Evolutionary conservation across 2,329 filamentous ascomycete genomes (phyloP).

Genomic region (Pestalotiopsis sp.): DNA sequence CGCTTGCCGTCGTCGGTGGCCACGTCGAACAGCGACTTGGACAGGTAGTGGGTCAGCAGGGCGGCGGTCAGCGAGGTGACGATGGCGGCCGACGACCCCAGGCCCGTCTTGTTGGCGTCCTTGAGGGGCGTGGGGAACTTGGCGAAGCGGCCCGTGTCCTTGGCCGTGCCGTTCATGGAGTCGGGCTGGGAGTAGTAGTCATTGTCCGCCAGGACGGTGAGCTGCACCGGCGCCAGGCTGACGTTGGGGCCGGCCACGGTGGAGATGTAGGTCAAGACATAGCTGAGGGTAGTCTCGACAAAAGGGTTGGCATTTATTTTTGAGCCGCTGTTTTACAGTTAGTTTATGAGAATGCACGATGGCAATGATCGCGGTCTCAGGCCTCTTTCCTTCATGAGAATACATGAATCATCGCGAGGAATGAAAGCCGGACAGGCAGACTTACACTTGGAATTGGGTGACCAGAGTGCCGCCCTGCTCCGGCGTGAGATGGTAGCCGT

Average conservation of each 20-base stretch:
- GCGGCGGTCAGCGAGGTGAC: constrained; percentile 85
- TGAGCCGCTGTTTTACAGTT: constrained; percentile 39
- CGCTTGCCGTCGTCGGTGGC: constrained; percentile 53
- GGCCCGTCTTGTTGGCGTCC: constrained; percentile 89
- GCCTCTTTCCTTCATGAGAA: neutral
- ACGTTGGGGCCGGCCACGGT: constrained; percentile 40
- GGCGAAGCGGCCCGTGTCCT: constrained; percentile 62
- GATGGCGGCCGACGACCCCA: constrained; percentile 91
- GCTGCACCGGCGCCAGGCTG: constrained; percentile 67
- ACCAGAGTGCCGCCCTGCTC: constrained; percentile 79
- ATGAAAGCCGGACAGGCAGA: constrained; percentile 28
- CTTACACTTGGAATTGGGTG: constrained; percentile 78
- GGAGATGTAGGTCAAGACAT: constrained; percentile 81
- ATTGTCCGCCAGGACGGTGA: constrained; percentile 92
- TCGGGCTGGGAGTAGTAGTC: constrained; percentile 88
- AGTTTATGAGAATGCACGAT: no score
- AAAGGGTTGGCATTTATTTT: constrained; percentile 71
- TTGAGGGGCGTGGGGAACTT: constrained; percentile 76
- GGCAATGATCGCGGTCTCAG: neutral
- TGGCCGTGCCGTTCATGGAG: constrained; percentile 26
- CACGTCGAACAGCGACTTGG: constrained; percentile 58
- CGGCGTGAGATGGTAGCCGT: constrained; percentile 73
- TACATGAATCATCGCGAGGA: neutral
- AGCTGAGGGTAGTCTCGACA: constrained; percentile 87
- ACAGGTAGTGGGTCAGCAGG: constrained; percentile 76